These are phyloP conservation scores for Myxozyma monticola DNA, from an alignment of 805 yeast genomes.

Conservation along the genomic window DNA sequence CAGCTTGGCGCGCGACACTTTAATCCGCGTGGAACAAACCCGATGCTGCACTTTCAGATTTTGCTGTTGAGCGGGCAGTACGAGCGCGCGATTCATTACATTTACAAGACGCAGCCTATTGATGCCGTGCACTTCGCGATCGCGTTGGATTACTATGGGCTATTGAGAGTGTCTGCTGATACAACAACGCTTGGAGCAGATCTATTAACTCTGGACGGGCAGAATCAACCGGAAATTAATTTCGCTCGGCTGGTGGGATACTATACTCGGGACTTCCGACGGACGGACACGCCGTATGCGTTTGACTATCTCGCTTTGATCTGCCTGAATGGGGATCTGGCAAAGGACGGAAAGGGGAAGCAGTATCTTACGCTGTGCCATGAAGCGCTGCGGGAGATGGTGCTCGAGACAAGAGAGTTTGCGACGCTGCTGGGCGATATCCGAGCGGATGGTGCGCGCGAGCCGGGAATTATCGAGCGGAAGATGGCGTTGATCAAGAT, in stretches of 20 bases:
- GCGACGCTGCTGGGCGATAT: constrained; percentile 80
- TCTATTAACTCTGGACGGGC: constrained; percentile 40
- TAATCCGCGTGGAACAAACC: constrained; percentile 56
- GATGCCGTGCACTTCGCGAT: constrained; percentile 90
- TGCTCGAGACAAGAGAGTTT: constrained; percentile 83
- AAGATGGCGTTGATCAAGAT: constrained; percentile 67
- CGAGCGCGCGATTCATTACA: constrained; percentile 72
- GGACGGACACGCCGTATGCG: constrained; percentile 85
- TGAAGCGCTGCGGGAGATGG: constrained; percentile 78
- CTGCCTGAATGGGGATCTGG: constrained; percentile 51
- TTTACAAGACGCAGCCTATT: constrained; percentile 64
- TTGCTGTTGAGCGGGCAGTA: constrained; percentile 75
- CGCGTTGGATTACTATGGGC: constrained; percentile 70
- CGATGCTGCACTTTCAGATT: constrained; percentile 72
- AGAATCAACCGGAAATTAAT: constrained; percentile 42
- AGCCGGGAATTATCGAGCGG: constrained; percentile 80
- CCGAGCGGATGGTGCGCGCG: constrained; percentile 69
- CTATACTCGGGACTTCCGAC: constrained; percentile 79
- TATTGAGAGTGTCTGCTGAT: constrained; percentile 53
- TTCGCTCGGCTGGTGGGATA: constrained; percentile 70
- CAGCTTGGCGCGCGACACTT: constrained; percentile 75
- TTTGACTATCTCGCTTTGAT: constrained; percentile 82
- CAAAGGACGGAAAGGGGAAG: constrained; percentile 32
- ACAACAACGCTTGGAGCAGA: constrained; percentile 36
- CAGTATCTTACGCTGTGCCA: constrained; percentile 61